These are phyloP conservation scores for Penicillium fuscoglaucum DNA, from an alignment of 2,329 filamentous ascomycete species.

Conservation along the genomic window DNA sequence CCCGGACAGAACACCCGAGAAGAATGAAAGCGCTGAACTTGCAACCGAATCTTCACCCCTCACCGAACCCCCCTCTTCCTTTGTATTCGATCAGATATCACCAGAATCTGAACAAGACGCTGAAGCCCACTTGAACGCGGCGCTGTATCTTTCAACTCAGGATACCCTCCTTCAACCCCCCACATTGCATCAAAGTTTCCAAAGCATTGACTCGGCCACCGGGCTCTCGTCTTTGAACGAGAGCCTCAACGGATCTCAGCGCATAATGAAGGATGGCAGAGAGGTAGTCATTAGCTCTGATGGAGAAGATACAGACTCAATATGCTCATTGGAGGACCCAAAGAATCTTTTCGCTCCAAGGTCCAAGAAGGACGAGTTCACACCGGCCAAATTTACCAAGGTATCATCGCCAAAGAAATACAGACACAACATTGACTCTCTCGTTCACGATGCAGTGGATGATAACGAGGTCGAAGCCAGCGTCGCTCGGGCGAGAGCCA, in stretches of 20 bases:
- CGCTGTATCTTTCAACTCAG: conserved; percentile 16
- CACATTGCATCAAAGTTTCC: conserved; percentile 19
- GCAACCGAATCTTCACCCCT: conserved; percentile 17
- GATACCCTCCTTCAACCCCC: conserved; percentile 2
- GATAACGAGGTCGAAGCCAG: conserved; percentile 62
- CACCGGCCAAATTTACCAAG: neutral
- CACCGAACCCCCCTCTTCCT: conserved; percentile 30
- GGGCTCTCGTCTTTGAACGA: conserved; percentile 20
- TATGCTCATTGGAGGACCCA: conserved; percentile 56
- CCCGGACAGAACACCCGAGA: neutral
- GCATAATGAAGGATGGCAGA: conserved; percentile 58
- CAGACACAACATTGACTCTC: conserved; percentile 63
- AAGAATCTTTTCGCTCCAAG: conserved; percentile 38
- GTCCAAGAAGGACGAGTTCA: neutral
- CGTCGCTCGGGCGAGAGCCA: conserved; percentile 40
- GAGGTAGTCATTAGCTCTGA: conserved; percentile 66
- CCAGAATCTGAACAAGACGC: conserved; percentile 9
- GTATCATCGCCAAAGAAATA: conserved; percentile 42
- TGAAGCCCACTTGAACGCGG: conserved; percentile 18
- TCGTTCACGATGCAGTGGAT: conserved; percentile 60
- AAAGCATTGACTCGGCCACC: conserved; percentile 17
- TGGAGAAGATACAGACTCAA: conserved; percentile 65
- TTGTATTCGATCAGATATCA: conserved; percentile 26
- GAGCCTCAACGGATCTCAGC: conserved; percentile 44
- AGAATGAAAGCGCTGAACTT: neutral